Conservation (phyloP, 176 grass and related monocot genomes). For the Ensete glaucum region DNA sequence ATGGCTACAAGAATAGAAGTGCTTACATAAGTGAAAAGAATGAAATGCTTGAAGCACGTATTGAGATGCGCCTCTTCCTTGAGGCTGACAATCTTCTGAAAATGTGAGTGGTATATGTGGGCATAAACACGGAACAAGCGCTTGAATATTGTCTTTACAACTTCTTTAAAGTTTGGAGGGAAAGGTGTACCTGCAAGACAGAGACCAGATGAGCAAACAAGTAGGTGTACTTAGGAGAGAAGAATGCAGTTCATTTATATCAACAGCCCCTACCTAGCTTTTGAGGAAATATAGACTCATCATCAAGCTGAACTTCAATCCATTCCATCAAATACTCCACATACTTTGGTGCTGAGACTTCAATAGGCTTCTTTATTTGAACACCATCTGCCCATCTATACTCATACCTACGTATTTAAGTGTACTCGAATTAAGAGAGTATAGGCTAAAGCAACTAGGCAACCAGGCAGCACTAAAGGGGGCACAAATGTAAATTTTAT, state of each 20-base stretch:
- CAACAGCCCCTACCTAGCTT: conserved; percentile 54
- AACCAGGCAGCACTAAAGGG: not conserved
- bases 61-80: conserved; percentile 99
- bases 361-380: conserved; percentile 97
- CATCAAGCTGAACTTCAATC: conserved; percentile 96
- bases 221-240: not conserved
- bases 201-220: conserved; percentile 6
- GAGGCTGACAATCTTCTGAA: conserved; percentile 98
- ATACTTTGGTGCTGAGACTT: conserved; percentile 98
- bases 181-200: conserved; percentile 67
- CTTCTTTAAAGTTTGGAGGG: conserved; percentile 91
- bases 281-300: conserved; percentile 96
- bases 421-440: not conserved
- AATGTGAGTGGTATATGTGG: conserved; percentile 90
- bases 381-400: conserved; percentile 99
- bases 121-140: conserved; percentile 95
- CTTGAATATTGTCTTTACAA: conserved; percentile 97
- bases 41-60: conserved; percentile 99
- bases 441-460: not conserved
- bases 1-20: not conserved
- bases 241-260: not conserved
- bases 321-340: conserved; percentile 99
- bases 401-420: conserved; percentile 56
- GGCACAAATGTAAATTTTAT: no score
- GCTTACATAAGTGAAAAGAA: conserved; percentile 84